A percentile compares a stretch with the other conserved stretches of the same genome.
Evolutionary conservation across 139 green algal species (phyloP).

Genomic region (Deuterostichococcus epilithicus): DNA sequence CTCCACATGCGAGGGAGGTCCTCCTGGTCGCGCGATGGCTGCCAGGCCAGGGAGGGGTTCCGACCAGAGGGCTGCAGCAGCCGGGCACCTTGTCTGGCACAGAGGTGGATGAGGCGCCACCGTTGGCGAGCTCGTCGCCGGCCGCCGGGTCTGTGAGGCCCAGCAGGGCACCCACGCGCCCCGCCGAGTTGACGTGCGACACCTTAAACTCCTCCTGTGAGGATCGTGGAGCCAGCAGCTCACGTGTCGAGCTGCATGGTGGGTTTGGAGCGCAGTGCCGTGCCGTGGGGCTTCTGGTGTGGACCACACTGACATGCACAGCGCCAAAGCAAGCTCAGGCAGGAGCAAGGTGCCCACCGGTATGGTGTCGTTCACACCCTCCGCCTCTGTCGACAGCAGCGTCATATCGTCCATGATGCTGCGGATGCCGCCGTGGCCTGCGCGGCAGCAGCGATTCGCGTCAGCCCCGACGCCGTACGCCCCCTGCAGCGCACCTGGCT

Average conservation of each 20-base stretch:
- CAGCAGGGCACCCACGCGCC: constrained; percentile 47
- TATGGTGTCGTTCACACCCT: constrained; percentile 46
- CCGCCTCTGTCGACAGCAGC: constrained; percentile 57
- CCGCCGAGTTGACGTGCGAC: constrained; percentile 30
- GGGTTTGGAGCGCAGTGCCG: too few relatives aligned
- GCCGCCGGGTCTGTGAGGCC: constrained; percentile 31
- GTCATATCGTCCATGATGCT: constrained; percentile 58
- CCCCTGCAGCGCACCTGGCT: not conserved
- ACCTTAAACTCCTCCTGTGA: not conserved
- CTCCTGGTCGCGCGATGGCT: too few relatives aligned
- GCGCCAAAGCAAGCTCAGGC: too few relatives aligned
- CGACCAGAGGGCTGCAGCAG: too few relatives aligned
- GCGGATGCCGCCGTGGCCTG: constrained; percentile 46
- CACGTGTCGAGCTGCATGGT: too few relatives aligned
- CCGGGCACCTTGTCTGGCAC: too few relatives aligned
- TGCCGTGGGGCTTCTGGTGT: too few relatives aligned
- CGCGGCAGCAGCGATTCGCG: not conserved
- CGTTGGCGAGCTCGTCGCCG: not conserved
- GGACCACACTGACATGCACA: too few relatives aligned
- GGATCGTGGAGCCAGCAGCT: too few relatives aligned
- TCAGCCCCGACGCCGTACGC: not conserved
- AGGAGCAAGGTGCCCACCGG: constrained; percentile 13
- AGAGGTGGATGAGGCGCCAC: not conserved
- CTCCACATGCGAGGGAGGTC: too few relatives aligned
- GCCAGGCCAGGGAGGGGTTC: too few relatives aligned